These are phyloP conservation scores for Teratosphaeria nubilosa DNA, from an alignment of 2,329 filamentous ascomycete species.

Conservation along the genomic window DNA sequence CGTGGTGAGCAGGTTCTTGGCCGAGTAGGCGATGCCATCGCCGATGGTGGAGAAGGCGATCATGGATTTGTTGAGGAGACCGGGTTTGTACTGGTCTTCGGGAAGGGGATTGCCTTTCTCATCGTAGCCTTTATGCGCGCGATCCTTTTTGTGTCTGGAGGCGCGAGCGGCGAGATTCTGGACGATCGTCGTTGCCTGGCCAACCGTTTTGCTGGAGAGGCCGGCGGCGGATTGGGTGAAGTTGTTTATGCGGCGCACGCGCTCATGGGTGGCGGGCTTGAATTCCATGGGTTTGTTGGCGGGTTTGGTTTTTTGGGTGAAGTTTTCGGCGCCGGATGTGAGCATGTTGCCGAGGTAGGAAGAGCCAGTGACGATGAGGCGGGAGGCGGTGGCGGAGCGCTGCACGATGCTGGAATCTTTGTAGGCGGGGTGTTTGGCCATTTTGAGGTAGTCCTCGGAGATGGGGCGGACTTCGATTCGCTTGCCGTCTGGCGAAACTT, in stretches of 20 bases:
- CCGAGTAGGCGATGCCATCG: constrained; percentile 84
- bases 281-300: constrained; percentile 76
- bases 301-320: constrained; percentile 71
- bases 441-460: constrained; percentile 60
- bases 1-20: constrained; percentile 64
- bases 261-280: constrained; percentile 69
- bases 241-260: constrained; percentile 81
- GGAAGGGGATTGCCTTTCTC: constrained; percentile 54
- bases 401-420: constrained; percentile 77
- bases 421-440: constrained; percentile 83
- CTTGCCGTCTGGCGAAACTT: constrained; percentile 59
- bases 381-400: constrained; percentile 77
- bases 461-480: constrained; percentile 60
- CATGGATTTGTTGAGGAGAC: constrained; percentile 86
- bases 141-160: constrained; percentile 49
- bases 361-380: constrained; percentile 82
- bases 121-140: constrained; percentile 51
- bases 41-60: constrained; percentile 94
- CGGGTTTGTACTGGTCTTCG: constrained; percentile 63
- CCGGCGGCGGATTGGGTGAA: constrained; percentile 70
- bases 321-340: constrained; percentile 66
- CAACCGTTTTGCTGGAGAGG: constrained; percentile 76
- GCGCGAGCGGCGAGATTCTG: constrained; percentile 80
- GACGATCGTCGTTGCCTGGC: constrained; percentile 69
- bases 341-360: constrained; percentile 69